A percentile compares a stretch with the other conserved stretches of the same genome.
phyloP scores from a whole-genome alignment of 2,329 filamentous ascomycete species.

The Colletotrichum siamense region DNA sequence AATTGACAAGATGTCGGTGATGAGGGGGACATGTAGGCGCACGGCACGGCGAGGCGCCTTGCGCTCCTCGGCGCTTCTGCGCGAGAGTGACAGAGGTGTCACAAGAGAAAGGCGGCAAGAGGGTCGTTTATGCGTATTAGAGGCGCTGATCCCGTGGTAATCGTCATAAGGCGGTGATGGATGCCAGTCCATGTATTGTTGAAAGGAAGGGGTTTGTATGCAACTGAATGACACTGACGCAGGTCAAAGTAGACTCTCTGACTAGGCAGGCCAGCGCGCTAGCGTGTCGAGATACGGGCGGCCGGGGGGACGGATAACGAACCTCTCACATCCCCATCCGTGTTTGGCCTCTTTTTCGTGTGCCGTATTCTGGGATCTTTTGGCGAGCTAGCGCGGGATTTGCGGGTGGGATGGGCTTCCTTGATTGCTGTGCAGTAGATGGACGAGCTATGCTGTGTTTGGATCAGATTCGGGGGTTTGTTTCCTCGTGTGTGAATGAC shows the following conservation, averaged over 20 bases:
- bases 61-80: not conserved
- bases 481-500: not conserved
- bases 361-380: not conserved
- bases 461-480: not conserved
- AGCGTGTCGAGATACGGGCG: not conserved
- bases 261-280: not conserved
- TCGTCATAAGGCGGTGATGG: not conserved
- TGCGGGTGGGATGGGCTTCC: not conserved
- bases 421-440: not conserved
- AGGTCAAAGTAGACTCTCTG: not conserved
- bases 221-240: not conserved
- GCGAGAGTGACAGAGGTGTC: not conserved
- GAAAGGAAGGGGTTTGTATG: not conserved
- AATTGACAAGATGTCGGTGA: not conserved
- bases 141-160: not conserved
- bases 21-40: not conserved
- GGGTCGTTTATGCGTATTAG: conserved; percentile 2
- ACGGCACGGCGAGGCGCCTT: not conserved
- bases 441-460: not conserved
- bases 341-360: not conserved
- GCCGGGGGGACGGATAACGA: not conserved
- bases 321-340: not conserved
- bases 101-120: not conserved
- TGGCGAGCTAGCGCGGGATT: not conserved
- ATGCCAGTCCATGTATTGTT: not conserved